A percentile compares a stretch with the other conserved stretches of the same genome.
These are phyloP conservation scores for Xylariaceae sp. DNA, from an alignment of 2,329 filamentous ascomycete species.

Conservation along the genomic window DNA sequence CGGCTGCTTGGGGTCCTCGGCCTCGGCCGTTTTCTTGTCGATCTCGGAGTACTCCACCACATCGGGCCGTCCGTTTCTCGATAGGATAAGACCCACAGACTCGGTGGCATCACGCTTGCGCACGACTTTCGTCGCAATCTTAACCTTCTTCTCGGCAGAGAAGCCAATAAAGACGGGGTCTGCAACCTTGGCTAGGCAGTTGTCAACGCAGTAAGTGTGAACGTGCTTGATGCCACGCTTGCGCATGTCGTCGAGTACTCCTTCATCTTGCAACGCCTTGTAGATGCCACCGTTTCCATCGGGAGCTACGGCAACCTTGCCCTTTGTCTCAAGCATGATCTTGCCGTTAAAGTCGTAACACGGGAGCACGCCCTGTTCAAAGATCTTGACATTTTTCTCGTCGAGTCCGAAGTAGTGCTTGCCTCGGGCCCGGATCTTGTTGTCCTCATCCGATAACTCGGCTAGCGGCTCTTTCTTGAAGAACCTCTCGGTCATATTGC, in stretches of 20 bases:
- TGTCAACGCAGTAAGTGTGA: slow-evolving; percentile 97
- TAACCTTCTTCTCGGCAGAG: slow-evolving; percentile 77
- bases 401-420: slow-evolving; percentile 74
- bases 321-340: slow-evolving; percentile 88
- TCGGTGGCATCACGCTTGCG: slow-evolving; percentile 96
- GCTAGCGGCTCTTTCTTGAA: slow-evolving; percentile 47
- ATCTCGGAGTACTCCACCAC: slow-evolving; percentile 99
- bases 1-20: slow-evolving; percentile 73
- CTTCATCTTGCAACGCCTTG: slow-evolving; percentile 61
- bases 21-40: slow-evolving; percentile 79
- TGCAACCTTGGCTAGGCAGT: slow-evolving; percentile 98
- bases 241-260: slow-evolving; percentile 80
- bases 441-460: slow-evolving; percentile 48
- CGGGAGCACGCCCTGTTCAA: slow-evolving; percentile 93
- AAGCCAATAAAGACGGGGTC: slow-evolving; percentile 96
- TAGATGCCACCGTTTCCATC: slow-evolving; percentile 98
- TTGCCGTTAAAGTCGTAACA: slow-evolving; percentile 98
- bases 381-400: slow-evolving; percentile 81
- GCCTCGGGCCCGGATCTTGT: slow-evolving; percentile 43
- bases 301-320: slow-evolving; percentile 86
- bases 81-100: slow-evolving; percentile 87
- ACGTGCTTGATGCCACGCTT: slow-evolving; percentile 89
- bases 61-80: slow-evolving; percentile 92
- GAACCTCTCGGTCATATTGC: slow-evolving; percentile 86
- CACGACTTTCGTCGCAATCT: slow-evolving; percentile 98